Evolutionary conservation across 1,284 basidiomycete genomes (phyloP), one percentile per base, ranked within the genome.

Genomic region (Salmacisia buchloeana): DNA sequence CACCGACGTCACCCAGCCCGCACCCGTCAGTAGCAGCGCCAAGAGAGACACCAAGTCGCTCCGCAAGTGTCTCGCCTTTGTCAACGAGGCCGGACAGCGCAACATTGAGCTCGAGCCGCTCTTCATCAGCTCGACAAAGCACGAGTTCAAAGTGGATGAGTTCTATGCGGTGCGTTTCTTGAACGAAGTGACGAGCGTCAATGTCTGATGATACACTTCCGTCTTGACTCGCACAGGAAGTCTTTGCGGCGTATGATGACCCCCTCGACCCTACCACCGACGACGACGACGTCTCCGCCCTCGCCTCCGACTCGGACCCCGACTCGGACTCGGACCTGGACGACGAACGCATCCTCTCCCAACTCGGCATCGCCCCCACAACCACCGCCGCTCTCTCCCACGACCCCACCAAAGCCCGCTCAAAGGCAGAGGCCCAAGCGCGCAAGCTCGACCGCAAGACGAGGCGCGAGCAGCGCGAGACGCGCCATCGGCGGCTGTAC

Each of bases 81-180:
- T 54, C 12, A 54, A 54, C 27, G 27, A 54, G 21, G 49, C 49
- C 15, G 93, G 96, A 2, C 87, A 91, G 78, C 85, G 89, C 6
- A 91, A 92, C 0, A 87, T 91, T 35, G 85, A 85, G 6, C 84
- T 97, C 58, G 91, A 94, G 73, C 92, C 94, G 0, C 97, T 94
- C 81, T 96, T 97, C 81, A 91, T 98, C 74, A 86, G 86, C 69
- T 86, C 86, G 0, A 81, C 84, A 2, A 85, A 87, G 6, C 86
- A 87, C 58, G 86, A 91, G 60, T 82, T 69, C 60, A 23, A 60
- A 58, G 69, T 89, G 3, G 83, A 85, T 15, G 87, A 86, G 45
- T 97, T 94, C 81, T 98, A 92, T 81, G 87, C 88, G 25, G 92
- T 94, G 66, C 67, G 56, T 80, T 83, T 21, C 71, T n/a, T n/a